Percentiles rank a stretch among this genome's conserved stretches.
Conservation (phyloP, 2,329 filamentous ascomycete species). For the Pestalotiopsis sp. region DNA sequence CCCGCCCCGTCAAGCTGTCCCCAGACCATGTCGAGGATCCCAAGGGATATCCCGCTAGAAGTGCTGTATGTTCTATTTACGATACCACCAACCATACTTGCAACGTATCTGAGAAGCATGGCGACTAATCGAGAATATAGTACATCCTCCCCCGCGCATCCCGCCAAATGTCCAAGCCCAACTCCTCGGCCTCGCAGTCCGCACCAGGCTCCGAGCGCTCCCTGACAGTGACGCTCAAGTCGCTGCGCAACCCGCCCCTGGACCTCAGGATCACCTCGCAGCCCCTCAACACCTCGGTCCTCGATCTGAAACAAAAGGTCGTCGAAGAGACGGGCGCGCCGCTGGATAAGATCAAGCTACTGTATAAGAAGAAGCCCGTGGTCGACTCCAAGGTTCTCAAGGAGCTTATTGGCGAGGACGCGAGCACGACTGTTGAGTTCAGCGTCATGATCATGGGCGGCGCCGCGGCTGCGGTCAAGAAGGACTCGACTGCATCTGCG, state of each 20-base stretch:
- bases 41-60: constrained; percentile 72
- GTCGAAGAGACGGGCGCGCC: constrained; percentile 64
- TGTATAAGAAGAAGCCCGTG: constrained; percentile 87
- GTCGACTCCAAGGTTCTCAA: constrained; percentile 75
- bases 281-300: constrained; percentile 70
- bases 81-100: not conserved
- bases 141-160: constrained; percentile 73
- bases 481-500: constrained; percentile 41
- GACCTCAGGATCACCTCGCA: constrained; percentile 68
- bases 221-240: constrained; percentile 67
- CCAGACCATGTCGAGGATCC: constrained; percentile 90
- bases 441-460: constrained; percentile 88
- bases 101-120: no score
- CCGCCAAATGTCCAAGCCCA: constrained; percentile 54
- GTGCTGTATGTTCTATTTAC: constrained; percentile 63
- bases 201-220: constrained; percentile 56
- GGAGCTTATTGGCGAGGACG: constrained; percentile 64
- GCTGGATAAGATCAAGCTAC: constrained; percentile 80
- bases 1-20: constrained; percentile 78
- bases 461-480: constrained; percentile 43
- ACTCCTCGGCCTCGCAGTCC: constrained; percentile 36
- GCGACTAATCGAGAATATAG: constrained; percentile 40
- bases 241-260: constrained; percentile 74
- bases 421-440: constrained; percentile 67
- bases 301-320: constrained; percentile 76